Base-by-base conservation (phyloP, 345 rosid species). In the Eucalyptus curtisii region DNA sequence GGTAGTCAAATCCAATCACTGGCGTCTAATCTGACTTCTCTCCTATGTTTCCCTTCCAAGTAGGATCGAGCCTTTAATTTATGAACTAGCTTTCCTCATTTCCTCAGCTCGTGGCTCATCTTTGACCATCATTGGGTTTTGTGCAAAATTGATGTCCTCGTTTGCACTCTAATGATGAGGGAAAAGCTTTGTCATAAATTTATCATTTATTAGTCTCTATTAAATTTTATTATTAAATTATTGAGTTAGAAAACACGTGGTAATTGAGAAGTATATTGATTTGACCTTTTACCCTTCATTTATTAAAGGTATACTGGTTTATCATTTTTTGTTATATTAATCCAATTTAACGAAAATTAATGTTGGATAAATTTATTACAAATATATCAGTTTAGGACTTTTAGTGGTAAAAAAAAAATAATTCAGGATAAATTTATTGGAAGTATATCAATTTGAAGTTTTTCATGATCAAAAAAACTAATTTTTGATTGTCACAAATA, bases 231-330 rank as follows among this genome's bases (percentile, higher is more conserved):
- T 52, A 52, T 52, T 19, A 2, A 52, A 3, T 52, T 52, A 52
- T 52, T 20, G 57, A 52, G 25, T 20, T 52, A 3, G 4, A 19
- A 19, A 0, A 52, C 5, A 52, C 0, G 0, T 1, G 1, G 0
- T 1, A 1, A 0, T 52, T 1, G 0, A 52, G 10, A 0, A 20
- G 2, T 52, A 52, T 19, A 52, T 19, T 7, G 19, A 4, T 52
- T 52, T 19, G 5, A 52, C 1, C 0, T 20, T 52, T 20, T 52
- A 52, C 5, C 10, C 4, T 52, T 52, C 5, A 52, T 52, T 52
- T 52, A 52, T 52, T 2, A 20, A 50, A 52, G 2, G 2, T 52
- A 52, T 52, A 52, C 1, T 0, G 0, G 1, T 20, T 52, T 52
- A 1, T 20, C 0, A 7, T 52, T 7, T 52, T 52, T 52, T 52